Conservation (phyloP, 2,329 filamentous ascomycete genomes). For the Proliferodiscus dingleyae region DNA sequence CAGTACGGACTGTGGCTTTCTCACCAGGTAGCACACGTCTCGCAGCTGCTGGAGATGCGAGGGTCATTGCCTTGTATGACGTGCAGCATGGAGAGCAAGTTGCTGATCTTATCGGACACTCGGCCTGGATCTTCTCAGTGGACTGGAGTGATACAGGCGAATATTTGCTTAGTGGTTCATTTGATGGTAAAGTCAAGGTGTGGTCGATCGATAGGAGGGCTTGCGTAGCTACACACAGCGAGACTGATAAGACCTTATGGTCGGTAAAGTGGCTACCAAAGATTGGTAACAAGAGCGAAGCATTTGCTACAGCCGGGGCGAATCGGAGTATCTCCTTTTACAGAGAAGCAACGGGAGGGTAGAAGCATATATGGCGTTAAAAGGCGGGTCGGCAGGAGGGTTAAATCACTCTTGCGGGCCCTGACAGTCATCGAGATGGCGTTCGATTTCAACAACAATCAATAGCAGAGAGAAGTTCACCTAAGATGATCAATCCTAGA, state of each 20-base stretch:
- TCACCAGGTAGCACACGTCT: conserved; percentile 80
- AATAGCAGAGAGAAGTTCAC: no score
- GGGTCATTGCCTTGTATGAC: conserved; percentile 87
- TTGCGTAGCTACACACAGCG: conserved; percentile 90
- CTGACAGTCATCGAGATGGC: no score
- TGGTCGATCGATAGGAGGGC: conserved; percentile 82
- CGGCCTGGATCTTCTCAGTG: conserved; percentile 82
- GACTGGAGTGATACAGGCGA: conserved; percentile 95
- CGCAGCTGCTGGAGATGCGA: conserved; percentile 84
- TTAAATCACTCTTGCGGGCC: no score
- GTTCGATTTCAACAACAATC: no score
- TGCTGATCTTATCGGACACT: conserved; percentile 73
- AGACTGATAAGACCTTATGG: conserved; percentile 83
- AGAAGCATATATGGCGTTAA: no score
- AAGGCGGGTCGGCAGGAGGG: no score
- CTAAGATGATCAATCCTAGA: no score
- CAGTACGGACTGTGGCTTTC: conserved; percentile 81
- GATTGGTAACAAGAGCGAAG: conserved; percentile 51
- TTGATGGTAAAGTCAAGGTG: conserved; percentile 92
- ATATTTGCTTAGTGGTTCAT: conserved; percentile 79
- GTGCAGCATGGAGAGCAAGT: conserved; percentile 89
- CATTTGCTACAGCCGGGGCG: conserved; percentile 75
- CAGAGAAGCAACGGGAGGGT: conserved; percentile 68
- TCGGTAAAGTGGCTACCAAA: conserved; percentile 79
- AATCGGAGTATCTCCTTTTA: conserved; percentile 77